Evolutionary conservation across 1,284 basidiomycete species (phyloP).

Genomic region (Sporisorium graminicola): DNA sequence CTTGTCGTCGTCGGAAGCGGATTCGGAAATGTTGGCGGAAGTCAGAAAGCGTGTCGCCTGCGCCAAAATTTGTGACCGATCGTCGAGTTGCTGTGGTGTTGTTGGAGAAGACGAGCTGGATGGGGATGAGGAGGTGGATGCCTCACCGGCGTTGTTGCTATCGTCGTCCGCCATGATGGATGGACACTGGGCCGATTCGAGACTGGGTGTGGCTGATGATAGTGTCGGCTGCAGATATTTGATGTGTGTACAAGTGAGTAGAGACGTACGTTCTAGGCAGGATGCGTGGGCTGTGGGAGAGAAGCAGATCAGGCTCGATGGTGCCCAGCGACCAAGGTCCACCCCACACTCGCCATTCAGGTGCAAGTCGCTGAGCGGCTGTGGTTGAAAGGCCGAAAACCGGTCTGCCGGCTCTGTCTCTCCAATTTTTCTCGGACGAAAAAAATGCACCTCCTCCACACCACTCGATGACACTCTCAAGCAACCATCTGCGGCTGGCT

Average conservation of each 20-base stretch:
- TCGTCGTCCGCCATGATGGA: conserved; percentile 31
- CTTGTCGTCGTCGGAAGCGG: conserved; percentile 44
- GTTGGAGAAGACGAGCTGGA: conserved; percentile 1
- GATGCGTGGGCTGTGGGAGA: background rate
- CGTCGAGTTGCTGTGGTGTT: background rate
- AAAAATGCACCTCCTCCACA: conserved; percentile 5
- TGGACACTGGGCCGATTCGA: no score
- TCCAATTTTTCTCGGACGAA: conserved; percentile 25
- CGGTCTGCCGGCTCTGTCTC: background rate
- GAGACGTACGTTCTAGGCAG: no score
- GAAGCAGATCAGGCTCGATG: background rate
- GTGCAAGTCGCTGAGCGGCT: conserved; percentile 12
- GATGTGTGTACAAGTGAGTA: no score
- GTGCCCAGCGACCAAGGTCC: background rate
- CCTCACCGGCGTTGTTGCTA: conserved; percentile 10
- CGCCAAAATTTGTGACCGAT: conserved; percentile 49
- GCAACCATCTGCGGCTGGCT: background rate
- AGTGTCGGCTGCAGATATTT: no score
- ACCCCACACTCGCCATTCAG: conserved; percentile 16
- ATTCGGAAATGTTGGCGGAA: conserved; percentile 46
- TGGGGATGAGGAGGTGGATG: conserved; percentile 7
- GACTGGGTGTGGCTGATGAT: background rate
- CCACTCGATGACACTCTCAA: background rate
- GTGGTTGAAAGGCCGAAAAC: conserved; percentile 35
- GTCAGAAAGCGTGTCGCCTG: conserved; percentile 67